Conservation (phyloP, 495 filamentous ascomycete genomes). For the Penicillium crystallinum region DNA sequence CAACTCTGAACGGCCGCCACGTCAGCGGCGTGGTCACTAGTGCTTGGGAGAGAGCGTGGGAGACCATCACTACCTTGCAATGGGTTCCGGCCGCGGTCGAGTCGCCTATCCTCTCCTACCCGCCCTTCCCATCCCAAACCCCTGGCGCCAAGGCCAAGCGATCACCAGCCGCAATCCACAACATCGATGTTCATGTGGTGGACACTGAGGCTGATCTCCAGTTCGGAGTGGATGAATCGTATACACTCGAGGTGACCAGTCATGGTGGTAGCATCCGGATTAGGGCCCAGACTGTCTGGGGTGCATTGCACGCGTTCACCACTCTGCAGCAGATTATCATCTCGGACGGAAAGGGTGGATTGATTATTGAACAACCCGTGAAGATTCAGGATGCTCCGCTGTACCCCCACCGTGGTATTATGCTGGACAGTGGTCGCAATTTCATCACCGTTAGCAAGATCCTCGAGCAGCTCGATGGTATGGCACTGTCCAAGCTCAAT, state of each 20-base stretch:
- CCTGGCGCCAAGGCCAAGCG: slow-evolving; percentile 34
- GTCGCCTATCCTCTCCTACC: slow-evolving; percentile 42
- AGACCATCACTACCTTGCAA: slow-evolving; percentile 39
- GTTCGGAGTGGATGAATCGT: slow-evolving; percentile 54
- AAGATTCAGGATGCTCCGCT: slow-evolving; percentile 42
- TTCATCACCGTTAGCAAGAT: slow-evolving; percentile 46
- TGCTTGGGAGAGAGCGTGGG: slow-evolving; percentile 47
- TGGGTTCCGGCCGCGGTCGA: slow-evolving; percentile 51
- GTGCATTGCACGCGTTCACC: slow-evolving; percentile 56
- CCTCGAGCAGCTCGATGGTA: slow-evolving; percentile 47
- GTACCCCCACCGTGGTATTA: slow-evolving; percentile 47
- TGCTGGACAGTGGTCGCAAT: slow-evolving; percentile 48
- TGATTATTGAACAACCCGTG: slow-evolving; percentile 48
- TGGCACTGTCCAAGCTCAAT: slow-evolving; percentile 50
- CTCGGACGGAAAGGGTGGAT: slow-evolving; percentile 36
- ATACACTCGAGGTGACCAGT: slow-evolving; percentile 43
- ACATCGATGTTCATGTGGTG: slow-evolving; percentile 37
- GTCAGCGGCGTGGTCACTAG: slow-evolving; percentile 24
- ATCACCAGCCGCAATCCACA: slow-evolving; percentile 21
- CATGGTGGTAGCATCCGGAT: slow-evolving; percentile 36
- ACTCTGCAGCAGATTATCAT: slow-evolving; percentile 52
- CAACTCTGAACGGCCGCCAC: slow-evolving; percentile 26
- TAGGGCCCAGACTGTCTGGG: slow-evolving; percentile 46
- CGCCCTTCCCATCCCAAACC: slow-evolving; percentile 44
- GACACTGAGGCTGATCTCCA: slow-evolving; percentile 41